Percentiles rank a stretch among this genome's conserved stretches.
Conservation (phyloP, 192 early-diverging fungal genomes). For the Entophlyctis luteolus region DNA sequence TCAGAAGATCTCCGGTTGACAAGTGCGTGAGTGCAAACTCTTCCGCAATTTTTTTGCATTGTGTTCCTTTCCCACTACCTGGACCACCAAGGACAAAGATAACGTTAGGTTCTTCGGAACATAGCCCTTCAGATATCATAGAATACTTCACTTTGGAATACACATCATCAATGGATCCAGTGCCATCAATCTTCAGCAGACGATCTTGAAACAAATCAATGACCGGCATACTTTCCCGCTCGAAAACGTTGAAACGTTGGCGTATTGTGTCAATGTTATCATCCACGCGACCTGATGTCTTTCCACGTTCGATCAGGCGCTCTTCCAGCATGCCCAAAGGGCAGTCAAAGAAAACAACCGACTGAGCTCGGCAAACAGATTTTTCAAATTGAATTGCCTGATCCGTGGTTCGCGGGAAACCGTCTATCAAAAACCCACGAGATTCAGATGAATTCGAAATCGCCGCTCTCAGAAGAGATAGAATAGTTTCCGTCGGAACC, state of each 20-base stretch:
- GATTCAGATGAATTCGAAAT: slow-evolving; percentile 62
- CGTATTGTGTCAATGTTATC: slow-evolving; percentile 57
- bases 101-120: not conserved
- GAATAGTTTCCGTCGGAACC: slow-evolving; percentile 82
- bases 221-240: slow-evolving; percentile 46
- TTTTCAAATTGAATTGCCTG: slow-evolving; percentile 54
- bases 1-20: slow-evolving; percentile 91
- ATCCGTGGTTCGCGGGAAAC: slow-evolving; percentile 59
- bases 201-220: slow-evolving; percentile 41
- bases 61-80: slow-evolving; percentile 68
- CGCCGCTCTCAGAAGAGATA: slow-evolving; percentile 73
- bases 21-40: slow-evolving; percentile 92
- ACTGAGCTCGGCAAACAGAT: slow-evolving; percentile 32
- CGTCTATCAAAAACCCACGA: slow-evolving; percentile 57
- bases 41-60: slow-evolving; percentile 74
- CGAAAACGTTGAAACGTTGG: slow-evolving; percentile 53
- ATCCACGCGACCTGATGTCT: slow-evolving; percentile 51
- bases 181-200: slow-evolving; percentile 24
- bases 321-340: slow-evolving; percentile 44
- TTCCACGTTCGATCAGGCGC: slow-evolving; percentile 54
- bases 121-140: not conserved
- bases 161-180: slow-evolving; percentile 13
- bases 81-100: slow-evolving; percentile 32
- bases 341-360: slow-evolving; percentile 46
- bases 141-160: not conserved